Base-by-base conservation (phyloP, 2,329 filamentous ascomycete genomes). In the Neofusicoccum parvum region DNA sequence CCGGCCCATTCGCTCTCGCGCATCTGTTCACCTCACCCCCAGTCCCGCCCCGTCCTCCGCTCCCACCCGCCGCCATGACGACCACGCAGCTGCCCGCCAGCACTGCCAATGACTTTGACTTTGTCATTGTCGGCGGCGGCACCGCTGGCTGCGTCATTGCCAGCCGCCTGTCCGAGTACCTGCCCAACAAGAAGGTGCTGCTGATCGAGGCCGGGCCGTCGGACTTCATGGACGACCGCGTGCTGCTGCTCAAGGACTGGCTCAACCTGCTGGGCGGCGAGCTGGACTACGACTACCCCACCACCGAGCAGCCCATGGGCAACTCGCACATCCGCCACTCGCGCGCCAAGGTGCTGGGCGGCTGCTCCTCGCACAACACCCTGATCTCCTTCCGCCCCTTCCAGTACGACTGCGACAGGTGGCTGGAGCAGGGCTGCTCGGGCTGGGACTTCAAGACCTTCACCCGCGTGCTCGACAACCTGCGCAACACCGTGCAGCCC, bases 261-360 rank as follows among this genome's bases (percentile, higher is more conserved):
- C 83, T 96, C 69, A 88, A 85, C 69, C 83, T 97, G 59, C 87
- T 97, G 34, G 93, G 93, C 69, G 92, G 92, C 74, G 78, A 96
- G 74, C 86, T 96, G 67, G 93, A 97, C 81, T 96, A 94, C 79
- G 92, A 96, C 80, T 96, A 96, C 80, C 87, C 87, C 73, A 96
- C 92, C 39, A 92, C 89, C 54, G 92, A 96, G 80, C 93, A 97
- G 82, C 92, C 92, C 69, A 95, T 80, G 86, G 92, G 92, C 75
- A 97, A 97, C 83, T 95, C 91, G 65, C 86, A 92, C 81, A 96
- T 97, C 81, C 89, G 92, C 69, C 93, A 96, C 82, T 96, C 93
- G 14, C 90, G 93, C 68, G 93, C 93, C 69, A 96, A 96, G 83
- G 92, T 97, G 45, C 86, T 97, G 36, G 93, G 93, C 71, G 93